Percentiles rank a stretch among this genome's conserved stretches.
These are phyloP conservation scores for Daedaleopsis sinensis DNA, from an alignment of 768 basidiomycete genomes.

Conservation along the genomic window DNA sequence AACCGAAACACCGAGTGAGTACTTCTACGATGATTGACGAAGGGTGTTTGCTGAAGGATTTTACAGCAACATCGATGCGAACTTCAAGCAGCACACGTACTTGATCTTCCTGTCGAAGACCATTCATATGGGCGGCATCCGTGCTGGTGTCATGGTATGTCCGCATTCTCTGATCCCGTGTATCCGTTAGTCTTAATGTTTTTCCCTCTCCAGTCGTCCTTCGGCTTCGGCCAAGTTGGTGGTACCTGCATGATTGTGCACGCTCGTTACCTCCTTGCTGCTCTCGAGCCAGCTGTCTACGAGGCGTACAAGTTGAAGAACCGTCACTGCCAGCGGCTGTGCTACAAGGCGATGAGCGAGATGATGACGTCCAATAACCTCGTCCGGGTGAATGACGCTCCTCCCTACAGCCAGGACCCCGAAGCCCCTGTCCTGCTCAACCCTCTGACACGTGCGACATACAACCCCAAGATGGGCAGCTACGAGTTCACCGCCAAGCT, in stretches of 20 bases:
- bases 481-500: constrained; percentile 78
- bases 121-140: constrained; percentile 91
- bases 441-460: constrained; percentile 82
- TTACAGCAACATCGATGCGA: constrained; percentile 86
- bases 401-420: constrained; percentile 85
- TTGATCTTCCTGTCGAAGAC: constrained; percentile 98
- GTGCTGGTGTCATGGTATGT: constrained; percentile 82
- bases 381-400: constrained; percentile 92
- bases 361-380: constrained; percentile 95
- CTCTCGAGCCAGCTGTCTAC: constrained; percentile 78
- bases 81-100: constrained; percentile 86
- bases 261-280: constrained; percentile 88
- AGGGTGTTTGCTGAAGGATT: background rate
- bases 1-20: constrained; percentile 96
- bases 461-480: constrained; percentile 83
- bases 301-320: constrained; percentile 76
- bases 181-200: constrained; percentile 6
- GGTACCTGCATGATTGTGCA: constrained; percentile 88
- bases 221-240: constrained; percentile 99
- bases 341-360: constrained; percentile 91
- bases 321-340: constrained; percentile 63
- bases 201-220: constrained; percentile 67
- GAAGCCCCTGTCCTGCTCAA: constrained; percentile 89
- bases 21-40: background rate
- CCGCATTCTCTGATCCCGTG: background rate